Base-by-base conservation (phyloP, 768 basidiomycete species). In the Austroboletus eburneus region DNA sequence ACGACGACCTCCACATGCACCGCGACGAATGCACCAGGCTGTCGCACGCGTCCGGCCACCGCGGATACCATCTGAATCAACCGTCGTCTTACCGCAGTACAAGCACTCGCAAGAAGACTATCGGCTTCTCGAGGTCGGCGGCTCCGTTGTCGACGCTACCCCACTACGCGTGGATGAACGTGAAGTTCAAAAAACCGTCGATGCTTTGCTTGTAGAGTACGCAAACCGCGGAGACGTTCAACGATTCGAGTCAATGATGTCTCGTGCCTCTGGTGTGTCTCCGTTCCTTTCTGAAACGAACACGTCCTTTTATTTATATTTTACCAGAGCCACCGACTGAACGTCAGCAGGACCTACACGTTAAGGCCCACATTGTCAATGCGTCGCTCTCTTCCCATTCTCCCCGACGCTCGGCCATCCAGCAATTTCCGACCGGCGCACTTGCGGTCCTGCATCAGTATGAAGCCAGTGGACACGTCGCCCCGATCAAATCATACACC, bases 401-500 rank as follows among this genome's bases (percentile, higher is more conserved):
- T n/a, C n/a, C n/a, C n/a, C n/a, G n/a, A 12, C 22, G 18, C n/a
- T 21, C 50, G 4, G 12, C 37, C 0, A 51, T 59, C 0, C 69
- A 74, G 20, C 66, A 64, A 0, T 72, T 88, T 32, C 85, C 87
- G 3, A 71, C 73, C 1, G 63, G 73, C 9, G 90, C 91, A 1
- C 74, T 94, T 16, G 60, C 70, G 1, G 66, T 86, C 39, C 73
- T 96, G 14, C 86, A 91, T 51, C 58, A 72, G 1, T 91, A 89
- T 62, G 94, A 96, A 67, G 59, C 65, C 3, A 71, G 76, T 43
- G 76, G 74, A 14, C 63, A 73, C 25, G 77, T 81, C 2, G 81
- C 87, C 0, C 84, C 91, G 0, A 81, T 90, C 59, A 72, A 73
- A 33, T 80, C 87, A 0, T 96, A 97, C 65, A 81, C 80, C 9